A percentile compares a stretch with the other conserved stretches of the same genome.
Evolutionary conservation across 108 stramenopile species (phyloP).

Genomic region (Pseudonitzschia multiseries): DNA sequence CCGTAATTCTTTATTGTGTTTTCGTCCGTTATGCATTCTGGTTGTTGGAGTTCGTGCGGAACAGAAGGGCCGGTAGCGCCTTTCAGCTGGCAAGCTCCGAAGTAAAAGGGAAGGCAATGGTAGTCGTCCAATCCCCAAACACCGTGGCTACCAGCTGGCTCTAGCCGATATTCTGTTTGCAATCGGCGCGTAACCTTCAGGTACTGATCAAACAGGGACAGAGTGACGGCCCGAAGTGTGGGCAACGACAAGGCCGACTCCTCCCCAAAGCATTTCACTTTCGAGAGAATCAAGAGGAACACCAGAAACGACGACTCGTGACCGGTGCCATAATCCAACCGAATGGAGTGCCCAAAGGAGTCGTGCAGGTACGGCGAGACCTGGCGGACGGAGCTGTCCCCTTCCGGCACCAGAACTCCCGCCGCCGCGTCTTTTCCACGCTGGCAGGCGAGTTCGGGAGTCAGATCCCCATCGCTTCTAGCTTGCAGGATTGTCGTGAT

Average conservation of each 20-base stretch:
- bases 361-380: slow-evolving; percentile 77
- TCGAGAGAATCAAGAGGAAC: slow-evolving; percentile 73
- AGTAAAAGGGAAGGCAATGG: slow-evolving; percentile 93
- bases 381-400: slow-evolving; percentile 54
- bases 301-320: slow-evolving; percentile 94
- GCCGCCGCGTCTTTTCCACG: slow-evolving; percentile 62
- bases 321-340: slow-evolving; percentile 95
- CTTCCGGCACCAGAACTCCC: slow-evolving; percentile 20
- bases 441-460: slow-evolving; percentile 48
- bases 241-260: slow-evolving; percentile 31
- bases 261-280: slow-evolving; percentile 63
- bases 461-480: slow-evolving; percentile 32
- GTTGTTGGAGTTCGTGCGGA: slow-evolving; percentile 25
- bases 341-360: slow-evolving; percentile 87
- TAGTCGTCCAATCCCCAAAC: slow-evolving; percentile 98
- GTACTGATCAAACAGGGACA: slow-evolving; percentile 71
- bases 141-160: slow-evolving; percentile 94
- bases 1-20: slow-evolving; percentile 22
- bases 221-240: slow-evolving; percentile 50
- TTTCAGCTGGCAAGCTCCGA: slow-evolving; percentile 85
- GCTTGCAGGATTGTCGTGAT: slow-evolving; percentile 53
- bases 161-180: slow-evolving; percentile 89
- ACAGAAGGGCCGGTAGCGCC: background rate
- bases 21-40: slow-evolving; percentile 29
- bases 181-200: slow-evolving; percentile 71